Evolutionary conservation across 305 asterid genomes (phyloP).

Genomic region (Ruellia speciosa): DNA sequence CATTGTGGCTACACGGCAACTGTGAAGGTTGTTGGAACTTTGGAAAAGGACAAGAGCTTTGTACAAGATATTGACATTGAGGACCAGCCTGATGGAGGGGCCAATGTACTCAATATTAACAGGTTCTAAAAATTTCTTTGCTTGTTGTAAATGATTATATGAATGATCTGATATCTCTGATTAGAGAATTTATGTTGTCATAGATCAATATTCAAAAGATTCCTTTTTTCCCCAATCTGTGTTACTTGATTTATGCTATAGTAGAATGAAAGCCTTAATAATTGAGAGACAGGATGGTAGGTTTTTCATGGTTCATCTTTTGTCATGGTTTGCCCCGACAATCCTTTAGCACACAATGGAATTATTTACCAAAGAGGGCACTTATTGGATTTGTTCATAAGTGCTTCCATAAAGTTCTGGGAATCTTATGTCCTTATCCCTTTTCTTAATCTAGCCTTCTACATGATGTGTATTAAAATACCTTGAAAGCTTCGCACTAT

Average conservation of each 20-base stretch:
- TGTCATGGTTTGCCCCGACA: conserved; percentile 5
- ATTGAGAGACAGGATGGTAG: background rate
- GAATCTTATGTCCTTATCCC: conserved; percentile 3
- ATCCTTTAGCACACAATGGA: background rate
- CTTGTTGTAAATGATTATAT: conserved; percentile 18
- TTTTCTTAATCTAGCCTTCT: background rate
- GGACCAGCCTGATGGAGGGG: conserved; percentile 93
- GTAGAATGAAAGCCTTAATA: background rate
- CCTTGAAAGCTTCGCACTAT: background rate
- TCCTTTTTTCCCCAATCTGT: background rate
- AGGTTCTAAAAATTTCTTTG: conserved; percentile 40
- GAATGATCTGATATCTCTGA: background rate
- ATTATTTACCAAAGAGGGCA: background rate
- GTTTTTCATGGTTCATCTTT: conserved; percentile 1
- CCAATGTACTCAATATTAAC: conserved; percentile 84
- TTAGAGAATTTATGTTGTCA: too few relatives aligned
- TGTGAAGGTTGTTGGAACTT: conserved; percentile 64
- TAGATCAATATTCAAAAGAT: background rate
- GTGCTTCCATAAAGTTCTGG: conserved; percentile 16
- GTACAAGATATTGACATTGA: conserved; percentile 54
- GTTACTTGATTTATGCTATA: background rate
- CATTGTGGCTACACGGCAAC: conserved; percentile 89
- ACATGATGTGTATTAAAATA: background rate
- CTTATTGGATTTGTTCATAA: too few relatives aligned
- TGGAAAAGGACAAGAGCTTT: conserved; percentile 38